Base-by-base conservation (phyloP, 345 rosid species). In the Citrus trifoliata region DNA sequence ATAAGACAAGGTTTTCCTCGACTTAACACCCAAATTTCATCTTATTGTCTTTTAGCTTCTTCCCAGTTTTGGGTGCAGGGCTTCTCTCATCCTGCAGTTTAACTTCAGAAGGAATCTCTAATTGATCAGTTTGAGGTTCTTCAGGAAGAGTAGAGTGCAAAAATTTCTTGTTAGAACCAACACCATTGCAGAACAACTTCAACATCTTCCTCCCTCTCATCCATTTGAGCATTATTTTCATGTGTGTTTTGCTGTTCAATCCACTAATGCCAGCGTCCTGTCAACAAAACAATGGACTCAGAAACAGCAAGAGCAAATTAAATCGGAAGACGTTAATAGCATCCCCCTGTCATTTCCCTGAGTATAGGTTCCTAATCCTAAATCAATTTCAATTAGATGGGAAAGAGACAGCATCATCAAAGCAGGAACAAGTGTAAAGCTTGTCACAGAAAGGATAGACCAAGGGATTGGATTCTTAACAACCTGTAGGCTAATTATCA, bases 171-270 rank as follows among this genome's bases (percentile, higher is more conserved):
- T 59, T 85, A 75, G 91, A 85, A n/a, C 99, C 98, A 48, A 91
- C 93, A 5, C 84, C 92, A 86, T 83, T 88, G 88, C 99, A 94
- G 64, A 91, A 68, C 77, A 94, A 81, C 92, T 91, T 94, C 53
- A 96, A 88, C 97, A 90, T 86, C 82, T 87, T 88, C 85, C 89
- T 89, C 22, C 99, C 99, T 82, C 94, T 86, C 98, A 94, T 96
- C 99, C 99, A 96, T 86, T 96, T 96, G 63, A 96, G 85, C 91
- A 96, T 78, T 80, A 96, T 85, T 85, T 94, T 96, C 99, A 96
- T 89, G 84, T 93, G 97, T 0, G 99, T 91, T 86, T 94, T 96
- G 89, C 98, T 90, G 60, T 86, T 88, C 72, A 95, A 66, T 75
- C 98, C 96, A 67, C 82, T 73, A 10, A 94, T 73, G 32, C 92